Percentiles rank a stretch among this genome's conserved stretches.
Conservation (phyloP, 1,284 basidiomycete species). For the Tetrapyrgos nigripes region DNA sequence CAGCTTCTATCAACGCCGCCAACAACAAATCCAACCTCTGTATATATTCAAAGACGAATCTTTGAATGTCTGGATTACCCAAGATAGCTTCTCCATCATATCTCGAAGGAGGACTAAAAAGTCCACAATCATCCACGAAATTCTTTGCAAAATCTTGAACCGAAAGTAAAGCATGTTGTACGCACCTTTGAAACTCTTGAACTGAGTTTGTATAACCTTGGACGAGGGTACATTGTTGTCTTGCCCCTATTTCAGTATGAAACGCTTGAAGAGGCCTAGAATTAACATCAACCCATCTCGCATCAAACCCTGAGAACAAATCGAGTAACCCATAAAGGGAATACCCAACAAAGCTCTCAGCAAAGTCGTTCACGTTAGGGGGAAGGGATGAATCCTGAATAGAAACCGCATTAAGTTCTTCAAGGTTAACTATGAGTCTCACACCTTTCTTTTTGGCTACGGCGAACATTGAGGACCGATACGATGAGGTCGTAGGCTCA, state of each 20-base stretch:
- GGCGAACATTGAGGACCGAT: constrained; percentile 34
- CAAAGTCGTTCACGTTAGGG: too few species aligned
- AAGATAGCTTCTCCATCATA: constrained; percentile 26
- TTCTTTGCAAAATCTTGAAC: constrained; percentile 15
- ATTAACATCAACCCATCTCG: too few species aligned
- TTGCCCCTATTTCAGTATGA: too few species aligned
- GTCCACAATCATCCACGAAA: constrained; percentile 34
- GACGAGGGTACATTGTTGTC: constrained; percentile 2
- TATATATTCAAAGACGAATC: constrained; percentile 32
- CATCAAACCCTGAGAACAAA: too few species aligned
- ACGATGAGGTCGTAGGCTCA: constrained; percentile 34
- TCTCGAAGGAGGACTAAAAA: constrained; percentile 28
- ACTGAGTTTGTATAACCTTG: constrained; percentile 21
- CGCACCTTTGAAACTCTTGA: constrained; percentile 30
- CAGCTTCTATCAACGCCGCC: constrained; percentile 25
- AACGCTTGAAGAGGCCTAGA: too few species aligned
- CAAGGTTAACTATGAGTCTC: too few species aligned
- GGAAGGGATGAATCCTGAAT: too few species aligned
- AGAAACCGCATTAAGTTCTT: too few species aligned
- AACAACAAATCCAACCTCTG: constrained; percentile 27
- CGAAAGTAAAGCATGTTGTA: constrained; percentile 26
- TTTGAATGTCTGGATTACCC: constrained; percentile 23
- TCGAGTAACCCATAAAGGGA: too few species aligned
- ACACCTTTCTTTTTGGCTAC: constrained; percentile 39
- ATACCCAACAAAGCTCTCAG: too few species aligned